Conservation (phyloP, 2,329 filamentous ascomycete species). For the Neoarthrinium moseri region DNA sequence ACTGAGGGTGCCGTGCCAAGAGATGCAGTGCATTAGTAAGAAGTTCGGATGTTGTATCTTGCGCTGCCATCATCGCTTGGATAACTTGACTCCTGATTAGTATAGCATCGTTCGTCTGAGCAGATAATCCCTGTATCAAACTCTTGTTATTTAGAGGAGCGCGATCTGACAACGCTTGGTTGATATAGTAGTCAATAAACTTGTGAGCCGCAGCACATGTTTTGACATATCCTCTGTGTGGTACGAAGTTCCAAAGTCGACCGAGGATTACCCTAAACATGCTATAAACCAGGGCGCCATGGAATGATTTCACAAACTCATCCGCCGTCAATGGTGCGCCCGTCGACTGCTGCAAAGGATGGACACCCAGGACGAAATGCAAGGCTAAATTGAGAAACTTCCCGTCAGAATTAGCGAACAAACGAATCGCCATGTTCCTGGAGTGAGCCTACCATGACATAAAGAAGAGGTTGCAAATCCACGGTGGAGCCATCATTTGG, state of each 20-base stretch:
- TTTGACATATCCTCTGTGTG: conserved; percentile 7
- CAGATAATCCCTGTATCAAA: conserved; percentile 8
- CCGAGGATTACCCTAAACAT: conserved; percentile 12
- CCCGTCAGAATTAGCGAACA: not conserved
- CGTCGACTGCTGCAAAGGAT: conserved; percentile 3
- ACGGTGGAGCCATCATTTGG: conserved; percentile 10
- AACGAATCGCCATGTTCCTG: not conserved
- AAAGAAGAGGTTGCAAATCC: conserved; percentile 14
- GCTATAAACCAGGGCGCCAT: conserved; percentile 11
- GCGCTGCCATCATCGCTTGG: conserved; percentile 15
- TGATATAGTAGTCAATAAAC: conserved; percentile 13
- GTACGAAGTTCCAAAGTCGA: conserved; percentile 10
- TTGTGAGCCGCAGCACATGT: conserved; percentile 6
- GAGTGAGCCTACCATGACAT: conserved; percentile 17
- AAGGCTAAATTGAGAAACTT: conserved; percentile 13
- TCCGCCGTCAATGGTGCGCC: conserved; percentile 6
- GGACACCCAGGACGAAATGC: conserved; percentile 12
- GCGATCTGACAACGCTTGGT: not conserved
- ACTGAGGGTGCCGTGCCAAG: conserved; percentile 10
- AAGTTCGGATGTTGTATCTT: conserved; percentile 14
- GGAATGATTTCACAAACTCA: conserved; percentile 12
- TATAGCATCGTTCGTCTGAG: conserved; percentile 5
- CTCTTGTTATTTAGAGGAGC: not conserved
- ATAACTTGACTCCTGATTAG: conserved; percentile 14
- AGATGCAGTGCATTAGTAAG: conserved; percentile 12